phyloP scores from a whole-genome alignment of 768 basidiomycete species.

The Termitomyces titanicus region DNA sequence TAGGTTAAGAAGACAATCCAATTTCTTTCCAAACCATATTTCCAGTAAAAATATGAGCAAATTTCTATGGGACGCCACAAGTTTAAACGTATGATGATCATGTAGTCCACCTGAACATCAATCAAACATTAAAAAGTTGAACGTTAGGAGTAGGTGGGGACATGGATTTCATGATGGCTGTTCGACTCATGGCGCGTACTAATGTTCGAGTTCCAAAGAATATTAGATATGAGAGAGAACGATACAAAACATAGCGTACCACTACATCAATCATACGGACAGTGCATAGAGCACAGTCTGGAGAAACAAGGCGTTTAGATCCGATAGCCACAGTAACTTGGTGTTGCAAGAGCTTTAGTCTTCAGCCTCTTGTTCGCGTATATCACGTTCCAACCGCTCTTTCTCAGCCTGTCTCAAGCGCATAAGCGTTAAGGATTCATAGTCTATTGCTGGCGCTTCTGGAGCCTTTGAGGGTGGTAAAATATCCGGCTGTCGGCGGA shows the following conservation, averaged over 20 bases:
- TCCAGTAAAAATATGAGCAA: neutral
- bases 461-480: conserved; percentile 21
- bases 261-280: neutral
- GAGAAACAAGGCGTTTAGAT: neutral
- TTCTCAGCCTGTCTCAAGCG: conserved; percentile 80
- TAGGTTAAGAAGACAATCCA: no score
- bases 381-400: conserved; percentile 72
- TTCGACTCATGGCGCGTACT: neutral
- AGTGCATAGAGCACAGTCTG: no score
- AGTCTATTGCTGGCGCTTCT: conserved; percentile 52
- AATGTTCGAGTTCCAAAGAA: neutral
- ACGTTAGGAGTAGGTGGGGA: neutral
- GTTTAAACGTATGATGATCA: neutral
- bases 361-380: conserved; percentile 62
- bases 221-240: neutral
- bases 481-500: conserved; percentile 23
- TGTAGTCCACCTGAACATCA: neutral
- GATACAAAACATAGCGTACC: neutral
- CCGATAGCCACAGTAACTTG: neutral
- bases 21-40: no score
- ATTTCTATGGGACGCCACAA: neutral
- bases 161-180: neutral
- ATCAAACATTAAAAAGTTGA: neutral
- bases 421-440: conserved; percentile 76
- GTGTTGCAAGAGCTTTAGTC: conserved; percentile 20